phyloP scores from a whole-genome alignment of 108 stramenopile genomes.

The Pinguiococcus pyrenoidosus region DNA sequence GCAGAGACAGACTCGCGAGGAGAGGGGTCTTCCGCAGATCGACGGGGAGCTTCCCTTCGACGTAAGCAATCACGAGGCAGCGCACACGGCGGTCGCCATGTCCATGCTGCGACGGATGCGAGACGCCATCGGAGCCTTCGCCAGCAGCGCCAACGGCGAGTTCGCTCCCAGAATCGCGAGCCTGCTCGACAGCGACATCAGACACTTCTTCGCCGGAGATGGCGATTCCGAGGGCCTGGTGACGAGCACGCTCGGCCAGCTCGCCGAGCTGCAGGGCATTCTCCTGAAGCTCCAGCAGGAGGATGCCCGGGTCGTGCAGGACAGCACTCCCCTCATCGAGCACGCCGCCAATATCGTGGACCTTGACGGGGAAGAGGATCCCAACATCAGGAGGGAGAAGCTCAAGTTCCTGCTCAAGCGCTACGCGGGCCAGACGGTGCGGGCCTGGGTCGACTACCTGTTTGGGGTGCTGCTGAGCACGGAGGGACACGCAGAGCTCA shows the following conservation, averaged over 20 bases:
- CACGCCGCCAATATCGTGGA: slow-evolving; percentile 7
- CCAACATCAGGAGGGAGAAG: neutral
- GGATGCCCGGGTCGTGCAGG: slow-evolving; percentile 1
- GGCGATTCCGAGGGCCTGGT: neutral
- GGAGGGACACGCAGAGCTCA: slow-evolving; percentile 11
- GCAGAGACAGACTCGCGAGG: neutral
- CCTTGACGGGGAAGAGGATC: neutral
- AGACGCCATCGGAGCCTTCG: slow-evolving; percentile 12
- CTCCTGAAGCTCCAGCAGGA: neutral
- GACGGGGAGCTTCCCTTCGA: slow-evolving; percentile 6
- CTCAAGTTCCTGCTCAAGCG: slow-evolving; percentile 3
- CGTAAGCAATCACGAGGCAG: slow-evolving; percentile 13
- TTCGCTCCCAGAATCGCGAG: neutral
- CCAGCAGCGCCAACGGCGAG: neutral
- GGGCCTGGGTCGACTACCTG: slow-evolving; percentile 10
- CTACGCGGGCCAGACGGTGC: slow-evolving; percentile 10
- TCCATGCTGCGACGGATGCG: slow-evolving; percentile 15
- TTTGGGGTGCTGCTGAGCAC: slow-evolving; percentile 20
- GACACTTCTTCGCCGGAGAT: neutral
- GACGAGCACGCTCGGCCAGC: neutral
- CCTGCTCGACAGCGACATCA: neutral
- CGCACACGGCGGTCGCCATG: slow-evolving; percentile 13
- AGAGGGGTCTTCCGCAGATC: slow-evolving; percentile 1
- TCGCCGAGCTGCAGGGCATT: neutral
- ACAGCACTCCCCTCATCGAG: slow-evolving; percentile 9